Evolutionary conservation across 345 rosid genomes (phyloP).

Genomic region (Limnanthes douglasii): DNA sequence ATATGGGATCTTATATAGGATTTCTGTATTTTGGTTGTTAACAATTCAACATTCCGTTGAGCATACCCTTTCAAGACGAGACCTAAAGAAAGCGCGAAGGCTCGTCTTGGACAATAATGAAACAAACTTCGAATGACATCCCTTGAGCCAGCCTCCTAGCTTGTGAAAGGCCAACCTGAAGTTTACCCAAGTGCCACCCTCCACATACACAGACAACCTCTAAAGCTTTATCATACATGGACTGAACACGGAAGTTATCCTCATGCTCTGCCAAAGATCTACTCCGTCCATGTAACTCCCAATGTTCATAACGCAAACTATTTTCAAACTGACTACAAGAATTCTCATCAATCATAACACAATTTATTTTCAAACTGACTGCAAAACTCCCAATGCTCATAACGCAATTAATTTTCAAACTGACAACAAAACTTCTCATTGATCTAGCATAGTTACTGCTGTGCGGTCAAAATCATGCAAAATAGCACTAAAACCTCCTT

Average conservation of each 20-base stretch:
- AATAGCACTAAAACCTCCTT: slow-evolving; percentile 46
- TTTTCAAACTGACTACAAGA: too few relatives aligned
- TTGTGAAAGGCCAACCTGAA: slow-evolving; percentile 72
- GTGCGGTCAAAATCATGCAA: slow-evolving; percentile 60
- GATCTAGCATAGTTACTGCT: slow-evolving; percentile 76
- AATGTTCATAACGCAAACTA: too few relatives aligned
- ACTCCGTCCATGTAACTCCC: slow-evolving; percentile 96
- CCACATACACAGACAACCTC: slow-evolving; percentile 75
- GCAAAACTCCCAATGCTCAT: slow-evolving; percentile 83
- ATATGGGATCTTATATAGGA: too few relatives aligned
- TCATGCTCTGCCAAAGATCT: slow-evolving; percentile 80
- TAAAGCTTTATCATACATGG: slow-evolving; percentile 58
- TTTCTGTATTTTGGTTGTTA: too few relatives aligned
- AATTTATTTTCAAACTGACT: slow-evolving; percentile 86
- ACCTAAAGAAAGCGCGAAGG: too few relatives aligned
- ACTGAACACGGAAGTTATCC: slow-evolving; percentile 52
- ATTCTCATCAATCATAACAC: slow-evolving; percentile 75
- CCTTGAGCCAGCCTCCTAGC: slow-evolving; percentile 65
- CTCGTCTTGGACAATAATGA: too few relatives aligned
- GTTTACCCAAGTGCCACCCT: slow-evolving; percentile 87
- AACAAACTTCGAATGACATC: too few relatives aligned
- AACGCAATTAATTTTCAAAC: slow-evolving; percentile 76
- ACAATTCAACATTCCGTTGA: too few relatives aligned
- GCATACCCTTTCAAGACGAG: too few relatives aligned
- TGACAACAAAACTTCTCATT: slow-evolving; percentile 69